Percentiles rank a stretch among this genome's conserved stretches.
These are phyloP conservation scores for Elymus sibiricus DNA, from an alignment of 176 grass and related monocot genomes.

Conservation along the genomic window DNA sequence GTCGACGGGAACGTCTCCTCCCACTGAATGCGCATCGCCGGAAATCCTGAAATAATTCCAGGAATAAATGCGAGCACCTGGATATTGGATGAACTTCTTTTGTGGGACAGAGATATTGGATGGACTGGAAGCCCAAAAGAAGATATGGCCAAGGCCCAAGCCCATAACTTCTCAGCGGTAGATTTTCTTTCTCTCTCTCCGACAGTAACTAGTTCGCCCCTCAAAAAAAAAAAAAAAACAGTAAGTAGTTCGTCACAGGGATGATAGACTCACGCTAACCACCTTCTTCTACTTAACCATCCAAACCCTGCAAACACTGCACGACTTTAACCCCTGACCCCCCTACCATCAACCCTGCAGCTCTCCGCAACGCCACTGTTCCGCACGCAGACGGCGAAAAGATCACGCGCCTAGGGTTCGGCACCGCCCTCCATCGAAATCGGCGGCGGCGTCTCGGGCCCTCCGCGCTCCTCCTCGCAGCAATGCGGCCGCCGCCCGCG, in stretches of 20 bases:
- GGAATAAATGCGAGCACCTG: no score
- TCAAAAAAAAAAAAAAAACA: background rate
- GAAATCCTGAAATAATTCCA: no score
- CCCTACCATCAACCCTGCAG: background rate
- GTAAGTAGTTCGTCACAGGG: background rate
- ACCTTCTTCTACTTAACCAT: background rate
- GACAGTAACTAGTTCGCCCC: no score
- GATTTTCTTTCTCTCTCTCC: background rate
- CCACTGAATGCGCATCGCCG: no score
- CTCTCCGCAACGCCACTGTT: conserved; percentile 1
- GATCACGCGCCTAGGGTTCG: background rate
- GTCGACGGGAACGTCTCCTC: no score
- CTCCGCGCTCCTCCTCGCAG: background rate
- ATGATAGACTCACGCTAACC: background rate
- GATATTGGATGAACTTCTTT: background rate
- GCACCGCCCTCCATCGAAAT: background rate
- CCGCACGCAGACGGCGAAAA: background rate
- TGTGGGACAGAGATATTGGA: background rate
- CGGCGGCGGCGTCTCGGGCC: conserved; percentile 27
- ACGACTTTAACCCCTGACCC: background rate
- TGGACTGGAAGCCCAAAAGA: background rate
- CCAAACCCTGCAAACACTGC: background rate
- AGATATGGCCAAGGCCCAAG: background rate
- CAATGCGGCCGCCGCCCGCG: background rate
- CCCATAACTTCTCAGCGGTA: background rate